Evolutionary conservation across 305 asterid genomes (phyloP).

Genomic region (Withania somnifera): DNA sequence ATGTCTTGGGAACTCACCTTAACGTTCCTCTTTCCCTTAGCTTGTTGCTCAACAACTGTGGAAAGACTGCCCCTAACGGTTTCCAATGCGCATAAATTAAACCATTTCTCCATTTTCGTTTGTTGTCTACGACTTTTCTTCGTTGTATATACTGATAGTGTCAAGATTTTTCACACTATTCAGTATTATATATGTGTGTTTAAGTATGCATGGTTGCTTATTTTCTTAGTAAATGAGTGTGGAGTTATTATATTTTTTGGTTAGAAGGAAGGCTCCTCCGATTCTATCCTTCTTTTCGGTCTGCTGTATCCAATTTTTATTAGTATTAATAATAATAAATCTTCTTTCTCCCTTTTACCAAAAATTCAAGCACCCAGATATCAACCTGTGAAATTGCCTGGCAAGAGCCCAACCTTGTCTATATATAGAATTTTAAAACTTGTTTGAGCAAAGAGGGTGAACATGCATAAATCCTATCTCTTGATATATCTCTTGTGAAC

Average conservation of each 20-base stretch:
- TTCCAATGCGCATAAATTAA: constrained; percentile 5
- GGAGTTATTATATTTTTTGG: background rate
- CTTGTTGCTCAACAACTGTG: constrained; percentile 20
- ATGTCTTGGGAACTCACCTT: constrained; percentile 22
- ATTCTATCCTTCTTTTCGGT: background rate
- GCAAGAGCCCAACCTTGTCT: no score
- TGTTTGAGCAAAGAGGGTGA: no score
- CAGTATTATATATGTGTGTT: background rate
- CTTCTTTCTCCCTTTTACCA: no score
- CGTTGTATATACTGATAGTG: background rate
- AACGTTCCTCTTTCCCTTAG: constrained; percentile 17
- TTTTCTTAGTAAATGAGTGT: background rate
- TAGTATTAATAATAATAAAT: no score
- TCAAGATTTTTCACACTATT: background rate
- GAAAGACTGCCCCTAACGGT: constrained; percentile 9
- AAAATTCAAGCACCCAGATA: no score
- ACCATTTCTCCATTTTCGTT: background rate
- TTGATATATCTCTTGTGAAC: no score
- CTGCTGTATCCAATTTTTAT: background rate
- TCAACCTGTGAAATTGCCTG: no score
- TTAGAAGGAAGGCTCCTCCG: background rate
- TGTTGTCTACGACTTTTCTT: background rate
- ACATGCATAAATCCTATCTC: no score
- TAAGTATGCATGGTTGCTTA: background rate
- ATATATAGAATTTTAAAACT: no score